phyloP scores from a whole-genome alignment of 805 yeast genomes.

The Blastobotrys robertii region DNA sequence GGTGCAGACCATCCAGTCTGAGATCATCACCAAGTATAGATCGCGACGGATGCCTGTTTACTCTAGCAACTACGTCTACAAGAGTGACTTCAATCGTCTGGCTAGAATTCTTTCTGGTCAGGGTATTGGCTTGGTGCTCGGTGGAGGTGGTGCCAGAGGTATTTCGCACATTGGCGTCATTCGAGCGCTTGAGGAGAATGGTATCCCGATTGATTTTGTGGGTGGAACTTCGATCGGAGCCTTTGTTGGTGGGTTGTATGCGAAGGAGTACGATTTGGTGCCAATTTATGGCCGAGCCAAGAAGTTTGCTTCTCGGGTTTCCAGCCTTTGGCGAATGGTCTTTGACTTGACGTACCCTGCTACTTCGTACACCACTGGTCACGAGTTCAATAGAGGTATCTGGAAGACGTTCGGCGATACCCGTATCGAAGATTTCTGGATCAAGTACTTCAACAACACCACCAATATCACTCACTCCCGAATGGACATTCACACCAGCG shows the following conservation, averaged over 20 bases:
- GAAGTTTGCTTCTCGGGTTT: constrained; percentile 70
- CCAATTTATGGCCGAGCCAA: constrained; percentile 87
- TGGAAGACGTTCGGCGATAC: constrained; percentile 93
- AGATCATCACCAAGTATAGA: constrained; percentile 22
- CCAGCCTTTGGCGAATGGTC: constrained; percentile 76
- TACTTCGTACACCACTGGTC: constrained; percentile 93
- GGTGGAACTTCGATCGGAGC: constrained; percentile 98
- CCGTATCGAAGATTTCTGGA: constrained; percentile 95
- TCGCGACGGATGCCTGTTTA: constrained; percentile 23
- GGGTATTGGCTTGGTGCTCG: constrained; percentile 87
- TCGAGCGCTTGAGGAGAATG: constrained; percentile 82
- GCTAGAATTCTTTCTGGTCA: constrained; percentile 88
- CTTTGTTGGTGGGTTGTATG: constrained; percentile 90
- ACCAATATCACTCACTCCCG: constrained; percentile 91
- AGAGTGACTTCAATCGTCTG: constrained; percentile 79
- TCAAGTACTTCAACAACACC: constrained; percentile 77
- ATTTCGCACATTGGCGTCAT: constrained; percentile 85
- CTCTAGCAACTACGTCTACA: constrained; percentile 42
- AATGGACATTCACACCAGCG: constrained; percentile 88
- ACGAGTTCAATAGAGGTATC: constrained; percentile 93
- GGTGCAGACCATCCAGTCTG: constrained; percentile 26
- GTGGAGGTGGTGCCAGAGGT: constrained; percentile 98
- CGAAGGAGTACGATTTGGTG: constrained; percentile 82
- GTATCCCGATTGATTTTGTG: constrained; percentile 85
- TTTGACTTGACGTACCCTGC: constrained; percentile 87